These are phyloP conservation scores for Exophiala sideris DNA, from an alignment of 2,329 filamentous ascomycete genomes.

Conservation along the genomic window DNA sequence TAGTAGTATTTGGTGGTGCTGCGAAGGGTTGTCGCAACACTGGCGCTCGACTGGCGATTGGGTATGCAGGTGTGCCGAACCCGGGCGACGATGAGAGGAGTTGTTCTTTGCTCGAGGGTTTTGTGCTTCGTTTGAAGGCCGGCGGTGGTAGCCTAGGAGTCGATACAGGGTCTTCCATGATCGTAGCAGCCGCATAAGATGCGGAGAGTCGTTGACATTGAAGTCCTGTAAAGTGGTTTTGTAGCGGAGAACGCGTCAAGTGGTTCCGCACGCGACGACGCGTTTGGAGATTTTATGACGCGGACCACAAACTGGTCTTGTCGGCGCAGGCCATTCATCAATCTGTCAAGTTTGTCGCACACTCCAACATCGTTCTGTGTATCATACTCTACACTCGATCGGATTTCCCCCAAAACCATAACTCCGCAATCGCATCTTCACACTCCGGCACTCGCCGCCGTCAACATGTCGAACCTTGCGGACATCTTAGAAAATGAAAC, in stretches of 20 bases:
- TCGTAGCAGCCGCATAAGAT: neutral
- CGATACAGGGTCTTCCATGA: constrained; percentile 30
- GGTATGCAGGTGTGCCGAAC: constrained; percentile 82
- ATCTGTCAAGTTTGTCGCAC: constrained; percentile 1
- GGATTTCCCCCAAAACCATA: neutral
- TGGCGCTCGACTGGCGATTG: constrained; percentile 52
- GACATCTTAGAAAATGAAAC: constrained; percentile 15
- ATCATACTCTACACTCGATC: neutral
- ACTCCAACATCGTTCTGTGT: neutral
- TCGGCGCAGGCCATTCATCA: neutral
- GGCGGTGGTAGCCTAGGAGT: constrained; percentile 22
- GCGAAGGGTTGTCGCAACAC: constrained; percentile 31
- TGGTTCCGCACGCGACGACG: constrained; percentile 8
- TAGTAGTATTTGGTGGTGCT: constrained; percentile 37
- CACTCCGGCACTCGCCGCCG: neutral
- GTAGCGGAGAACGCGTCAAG: constrained; percentile 9
- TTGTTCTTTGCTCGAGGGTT: constrained; percentile 45
- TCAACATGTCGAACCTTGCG: constrained; percentile 21
- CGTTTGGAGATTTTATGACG: constrained; percentile 5
- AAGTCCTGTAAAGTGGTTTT: constrained; percentile 1
- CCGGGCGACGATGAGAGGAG: constrained; percentile 86
- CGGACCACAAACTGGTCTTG: neutral
- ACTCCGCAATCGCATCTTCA: neutral
- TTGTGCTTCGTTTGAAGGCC: constrained; percentile 25
- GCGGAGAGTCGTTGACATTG: neutral